Evolutionary conservation across 352 stramenopile genomes (phyloP).

Genomic region (Pythium grandisporangium): DNA sequence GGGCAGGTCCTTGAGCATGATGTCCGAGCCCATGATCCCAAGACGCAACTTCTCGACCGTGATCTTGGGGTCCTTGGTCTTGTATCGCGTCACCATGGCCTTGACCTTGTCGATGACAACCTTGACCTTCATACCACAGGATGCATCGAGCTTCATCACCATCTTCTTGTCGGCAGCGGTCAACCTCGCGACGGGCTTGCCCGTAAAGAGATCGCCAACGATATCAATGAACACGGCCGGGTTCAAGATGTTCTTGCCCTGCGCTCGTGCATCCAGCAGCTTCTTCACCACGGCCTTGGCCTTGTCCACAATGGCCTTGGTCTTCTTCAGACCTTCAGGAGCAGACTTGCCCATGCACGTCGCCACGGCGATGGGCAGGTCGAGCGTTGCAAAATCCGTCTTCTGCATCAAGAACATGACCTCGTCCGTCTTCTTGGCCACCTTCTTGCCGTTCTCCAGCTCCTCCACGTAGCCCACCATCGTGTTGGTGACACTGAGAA

Average conservation of each 20-base stretch:
- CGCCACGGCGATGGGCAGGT: conserved; percentile 27
- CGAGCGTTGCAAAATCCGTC: conserved; percentile 29
- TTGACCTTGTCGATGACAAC: conserved; percentile 8
- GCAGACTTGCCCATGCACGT: conserved; percentile 25
- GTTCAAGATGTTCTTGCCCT: neutral
- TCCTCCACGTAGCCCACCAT: conserved; percentile 23
- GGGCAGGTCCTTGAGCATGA: conserved; percentile 3
- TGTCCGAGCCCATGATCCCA: neutral
- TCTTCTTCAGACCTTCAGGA: conserved; percentile 6
- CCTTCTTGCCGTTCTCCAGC: conserved; percentile 15
- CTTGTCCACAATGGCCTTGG: conserved; percentile 15
- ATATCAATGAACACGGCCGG: neutral
- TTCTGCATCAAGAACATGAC: conserved; percentile 24
- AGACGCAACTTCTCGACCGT: neutral
- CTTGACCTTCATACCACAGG: conserved; percentile 13
- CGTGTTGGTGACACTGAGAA: conserved; percentile 23
- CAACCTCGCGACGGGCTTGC: neutral
- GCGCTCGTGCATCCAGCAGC: conserved; percentile 5
- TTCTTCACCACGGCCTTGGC: conserved; percentile 15
- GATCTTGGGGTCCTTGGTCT: conserved; percentile 4
- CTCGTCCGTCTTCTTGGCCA: conserved; percentile 17
- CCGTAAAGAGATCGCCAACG: neutral
- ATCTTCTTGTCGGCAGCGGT: conserved; percentile 3
- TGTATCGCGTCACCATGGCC: conserved; percentile 5
- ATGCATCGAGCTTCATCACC: conserved; percentile 9